These are phyloP conservation scores for Penicillium paneum DNA, from an alignment of 2,329 filamentous ascomycete species.

Conservation along the genomic window DNA sequence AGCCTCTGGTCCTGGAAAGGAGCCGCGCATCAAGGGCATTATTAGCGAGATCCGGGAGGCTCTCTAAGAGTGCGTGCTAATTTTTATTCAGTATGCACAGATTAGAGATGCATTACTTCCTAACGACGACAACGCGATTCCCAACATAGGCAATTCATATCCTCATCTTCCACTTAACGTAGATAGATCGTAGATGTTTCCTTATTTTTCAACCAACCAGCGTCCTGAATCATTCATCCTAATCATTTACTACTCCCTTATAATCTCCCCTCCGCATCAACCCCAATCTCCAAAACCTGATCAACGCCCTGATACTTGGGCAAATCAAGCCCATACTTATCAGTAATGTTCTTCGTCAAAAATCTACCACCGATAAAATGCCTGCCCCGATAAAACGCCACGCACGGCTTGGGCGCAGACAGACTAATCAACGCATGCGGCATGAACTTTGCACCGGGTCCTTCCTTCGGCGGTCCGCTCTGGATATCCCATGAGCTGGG, in stretches of 20 bases:
- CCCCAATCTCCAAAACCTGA: slow-evolving; percentile 75
- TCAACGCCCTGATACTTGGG: slow-evolving; percentile 82
- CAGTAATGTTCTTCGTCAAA: slow-evolving; percentile 69
- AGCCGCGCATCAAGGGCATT: slow-evolving; percentile 60
- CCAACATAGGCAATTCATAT: not conserved
- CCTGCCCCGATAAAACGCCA: slow-evolving; percentile 75
- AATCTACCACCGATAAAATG: slow-evolving; percentile 95
- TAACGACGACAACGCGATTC: slow-evolving; percentile 18
- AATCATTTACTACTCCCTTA: slow-evolving; percentile 10
- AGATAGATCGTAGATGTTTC: not conserved
- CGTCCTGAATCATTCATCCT: not conserved
- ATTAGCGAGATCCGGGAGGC: slow-evolving; percentile 56
- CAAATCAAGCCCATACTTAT: slow-evolving; percentile 81
- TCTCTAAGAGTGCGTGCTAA: slow-evolving; percentile 9
- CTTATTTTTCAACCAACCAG: not conserved
- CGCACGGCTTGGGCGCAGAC: slow-evolving; percentile 88
- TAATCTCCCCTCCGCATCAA: slow-evolving; percentile 37
- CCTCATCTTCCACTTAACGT: not conserved
- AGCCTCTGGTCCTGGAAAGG: slow-evolving; percentile 50
- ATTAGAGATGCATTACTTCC: slow-evolving; percentile 9
- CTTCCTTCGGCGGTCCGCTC: slow-evolving; percentile 71
- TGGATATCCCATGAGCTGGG: slow-evolving; percentile 96
- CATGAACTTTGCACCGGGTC: slow-evolving; percentile 75
- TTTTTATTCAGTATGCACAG: slow-evolving; percentile 26
- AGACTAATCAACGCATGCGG: slow-evolving; percentile 79